phyloP scores from a whole-genome alignment of 306 rosid species.

The Notholithocarpus densiflorus region DNA sequence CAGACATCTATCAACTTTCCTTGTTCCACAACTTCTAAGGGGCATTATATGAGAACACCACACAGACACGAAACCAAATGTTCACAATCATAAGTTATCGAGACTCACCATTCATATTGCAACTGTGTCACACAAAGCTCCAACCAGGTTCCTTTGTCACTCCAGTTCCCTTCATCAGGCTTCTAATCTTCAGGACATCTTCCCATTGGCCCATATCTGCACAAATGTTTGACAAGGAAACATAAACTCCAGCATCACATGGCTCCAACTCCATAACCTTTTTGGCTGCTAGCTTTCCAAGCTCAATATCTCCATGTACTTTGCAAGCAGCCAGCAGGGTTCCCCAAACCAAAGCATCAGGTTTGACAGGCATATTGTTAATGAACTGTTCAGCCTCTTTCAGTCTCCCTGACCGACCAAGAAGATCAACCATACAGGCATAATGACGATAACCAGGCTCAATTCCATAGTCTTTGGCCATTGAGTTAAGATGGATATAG shows the following conservation, averaged over 20 bases:
- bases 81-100: background rate
- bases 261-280: constrained; percentile 59
- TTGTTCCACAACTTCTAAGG: background rate
- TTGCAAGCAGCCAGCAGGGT: constrained; percentile 76
- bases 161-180: constrained; percentile 48
- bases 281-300: constrained; percentile 60
- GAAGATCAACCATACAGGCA: constrained; percentile 76
- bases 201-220: constrained; percentile 76
- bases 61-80: background rate
- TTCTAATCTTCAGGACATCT: constrained; percentile 61
- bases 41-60: background rate
- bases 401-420: constrained; percentile 66
- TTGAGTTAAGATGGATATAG: constrained; percentile 58
- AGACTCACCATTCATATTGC: constrained; percentile 10
- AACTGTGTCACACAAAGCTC: constrained; percentile 45
- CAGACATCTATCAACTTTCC: background rate
- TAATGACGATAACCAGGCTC: constrained; percentile 64
- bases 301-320: constrained; percentile 64
- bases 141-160: constrained; percentile 63
- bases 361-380: constrained; percentile 45
- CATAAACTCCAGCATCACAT: constrained; percentile 55
- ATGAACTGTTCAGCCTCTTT: constrained; percentile 65
- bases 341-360: constrained; percentile 69
- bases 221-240: constrained; percentile 65
- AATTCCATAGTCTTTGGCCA: constrained; percentile 48